Base-by-base conservation (phyloP, 164 flowering plant species). In the Macadamia integrifolia region DNA sequence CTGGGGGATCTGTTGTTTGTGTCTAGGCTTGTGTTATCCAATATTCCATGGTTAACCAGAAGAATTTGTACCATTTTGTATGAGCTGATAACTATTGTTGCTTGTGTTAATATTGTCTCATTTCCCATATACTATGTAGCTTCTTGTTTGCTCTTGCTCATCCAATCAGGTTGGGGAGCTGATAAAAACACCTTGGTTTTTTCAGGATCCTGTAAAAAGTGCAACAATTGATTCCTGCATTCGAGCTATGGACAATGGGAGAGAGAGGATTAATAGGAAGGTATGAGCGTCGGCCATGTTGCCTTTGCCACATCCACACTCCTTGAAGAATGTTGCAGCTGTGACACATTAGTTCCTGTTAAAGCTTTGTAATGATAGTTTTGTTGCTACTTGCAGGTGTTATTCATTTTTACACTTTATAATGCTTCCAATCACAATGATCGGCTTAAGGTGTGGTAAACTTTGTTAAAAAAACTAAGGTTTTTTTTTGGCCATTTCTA, bases 211-310 rank as follows among this genome's bases (percentile, higher is more conserved):
- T 50, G 68, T 80, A 11, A 86, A 80, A 84, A 86, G 88, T 72
- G 92, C 96, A 65, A 65, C 72, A 14, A 77, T 93, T 60, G 90
- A 91, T 79, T 83, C 88, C 55, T 84, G 86, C 72, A 82, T 91
- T 60, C 92, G 97, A 46, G 91, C 89, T 14, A 84, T 81, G 9
- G 98, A 91, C 66, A 81, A 93, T 73, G 98, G 98, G 67, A 82
- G 96, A 73, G 93, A 86, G 78, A 86, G 80, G 79, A 78, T 88
- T 67, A 74, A 84, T 48, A 79, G 87, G 76, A 91, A 86, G 80
- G 98, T 93, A 82, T 64, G 80, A 53, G 46, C 63, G 10, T 65
- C 13, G 40, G 23, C 42, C 52, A 46, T 23, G 32, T 60, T 31
- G 18, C 60, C 57, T 23, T 53, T 17, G 62, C 6, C 9, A 8